Evolutionary conservation across 2,329 filamentous ascomycete species (phyloP).

Genomic region (Xenoacremonium recifei): DNA sequence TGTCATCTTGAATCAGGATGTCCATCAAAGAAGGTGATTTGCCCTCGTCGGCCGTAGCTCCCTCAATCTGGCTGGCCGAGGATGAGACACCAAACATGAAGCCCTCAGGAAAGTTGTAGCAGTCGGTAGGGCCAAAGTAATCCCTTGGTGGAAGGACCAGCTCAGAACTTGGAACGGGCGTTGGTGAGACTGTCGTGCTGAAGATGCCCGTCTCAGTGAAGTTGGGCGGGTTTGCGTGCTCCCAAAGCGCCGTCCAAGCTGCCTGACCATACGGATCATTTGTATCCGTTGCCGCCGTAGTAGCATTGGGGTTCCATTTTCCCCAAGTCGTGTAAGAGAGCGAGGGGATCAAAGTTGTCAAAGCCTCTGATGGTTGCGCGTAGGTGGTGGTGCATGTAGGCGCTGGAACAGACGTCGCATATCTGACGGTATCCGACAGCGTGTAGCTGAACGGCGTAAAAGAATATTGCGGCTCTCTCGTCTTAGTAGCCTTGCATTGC

Average conservation of each 20-base stretch:
- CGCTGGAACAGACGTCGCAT: constrained; percentile 28
- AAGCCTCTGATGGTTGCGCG: constrained; percentile 25
- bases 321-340: constrained; percentile 34
- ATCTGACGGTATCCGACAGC: constrained; percentile 31
- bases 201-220: constrained; percentile 30
- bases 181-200: constrained; percentile 53
- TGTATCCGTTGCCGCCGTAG: constrained; percentile 23
- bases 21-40: constrained; percentile 43
- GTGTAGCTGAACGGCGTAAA: constrained; percentile 30
- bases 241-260: constrained; percentile 33
- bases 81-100: constrained; percentile 50
- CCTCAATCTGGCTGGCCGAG: constrained; percentile 45
- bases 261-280: constrained; percentile 30
- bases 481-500: constrained; percentile 20
- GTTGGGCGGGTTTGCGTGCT: constrained; percentile 31
- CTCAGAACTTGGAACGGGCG: constrained; percentile 52
- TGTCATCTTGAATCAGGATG: constrained; percentile 29
- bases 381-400: constrained; percentile 31
- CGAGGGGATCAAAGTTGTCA: constrained; percentile 23
- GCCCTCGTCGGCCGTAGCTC: constrained; percentile 44
- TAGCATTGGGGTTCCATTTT: constrained; percentile 32
- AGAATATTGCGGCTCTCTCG: constrained; percentile 24
- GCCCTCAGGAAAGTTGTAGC: constrained; percentile 47
- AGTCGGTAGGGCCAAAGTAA: constrained; percentile 47
- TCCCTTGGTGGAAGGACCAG: constrained; percentile 53